phyloP scores from a whole-genome alignment of 2,329 filamentous ascomycete genomes.

The Fusarium sp. region DNA sequence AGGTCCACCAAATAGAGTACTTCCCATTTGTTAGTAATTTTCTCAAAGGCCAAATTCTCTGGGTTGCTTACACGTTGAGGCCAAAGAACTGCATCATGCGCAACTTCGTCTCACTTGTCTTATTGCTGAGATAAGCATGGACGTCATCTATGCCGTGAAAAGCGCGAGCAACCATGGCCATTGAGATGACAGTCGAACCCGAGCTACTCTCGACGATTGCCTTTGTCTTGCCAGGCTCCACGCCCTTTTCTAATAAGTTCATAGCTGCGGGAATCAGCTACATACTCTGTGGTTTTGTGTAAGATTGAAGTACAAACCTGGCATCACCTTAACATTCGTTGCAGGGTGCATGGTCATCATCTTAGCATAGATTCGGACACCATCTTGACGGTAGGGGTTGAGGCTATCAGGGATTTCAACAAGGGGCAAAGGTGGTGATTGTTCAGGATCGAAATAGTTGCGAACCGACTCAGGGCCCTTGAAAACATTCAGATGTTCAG shows the following conservation, averaged over 20 bases:
- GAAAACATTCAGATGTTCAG: conserved; percentile 59
- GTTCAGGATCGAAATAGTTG: conserved; percentile 68
- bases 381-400: conserved; percentile 65
- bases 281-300: neutral
- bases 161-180: conserved; percentile 52
- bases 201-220: conserved; percentile 69
- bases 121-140: conserved; percentile 59
- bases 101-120: conserved; percentile 50
- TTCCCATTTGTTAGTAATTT: conserved; percentile 19
- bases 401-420: conserved; percentile 66
- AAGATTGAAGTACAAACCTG: conserved; percentile 50
- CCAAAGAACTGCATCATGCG: conserved; percentile 49
- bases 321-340: conserved; percentile 70
- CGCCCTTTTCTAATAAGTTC: conserved; percentile 60
- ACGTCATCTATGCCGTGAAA: conserved; percentile 52
- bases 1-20: conserved; percentile 46
- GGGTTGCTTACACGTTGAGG: conserved; percentile 42
- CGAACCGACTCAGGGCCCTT: conserved; percentile 63
- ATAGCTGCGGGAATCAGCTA: conserved; percentile 40
- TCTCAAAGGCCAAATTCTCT: too few relatives aligned
- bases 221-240: conserved; percentile 56
- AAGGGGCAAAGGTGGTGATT: conserved; percentile 64
- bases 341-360: conserved; percentile 70
- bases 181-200: conserved; percentile 69
- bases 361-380: conserved; percentile 70